Conservation (phyloP, 2,329 filamentous ascomycete species). For the Cladosporium oxysporum region DNA sequence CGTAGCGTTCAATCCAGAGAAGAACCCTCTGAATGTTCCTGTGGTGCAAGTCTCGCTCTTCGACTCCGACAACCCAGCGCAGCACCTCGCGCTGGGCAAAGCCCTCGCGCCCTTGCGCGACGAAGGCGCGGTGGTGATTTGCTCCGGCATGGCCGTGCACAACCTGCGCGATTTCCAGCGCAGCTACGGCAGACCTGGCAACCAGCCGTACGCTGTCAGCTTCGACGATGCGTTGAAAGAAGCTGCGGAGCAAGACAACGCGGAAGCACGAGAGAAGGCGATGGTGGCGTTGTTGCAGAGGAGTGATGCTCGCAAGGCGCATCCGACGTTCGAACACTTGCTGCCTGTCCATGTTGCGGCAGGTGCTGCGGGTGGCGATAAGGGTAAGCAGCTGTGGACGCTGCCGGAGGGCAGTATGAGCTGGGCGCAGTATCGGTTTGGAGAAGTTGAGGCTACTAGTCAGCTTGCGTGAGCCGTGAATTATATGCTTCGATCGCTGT, state of each 20-base stretch:
- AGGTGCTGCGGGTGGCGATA: conserved; percentile 37
- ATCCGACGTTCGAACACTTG: conserved; percentile 66
- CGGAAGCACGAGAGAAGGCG: conserved; percentile 34
- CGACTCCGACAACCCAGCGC: conserved; percentile 61
- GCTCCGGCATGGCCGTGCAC: conserved; percentile 69
- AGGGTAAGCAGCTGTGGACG: conserved; percentile 38
- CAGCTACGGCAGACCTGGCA: conserved; percentile 26
- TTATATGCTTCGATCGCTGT: not conserved
- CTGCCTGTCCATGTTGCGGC: conserved; percentile 58
- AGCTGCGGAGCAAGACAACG: conserved; percentile 34
- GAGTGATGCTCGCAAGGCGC: conserved; percentile 60
- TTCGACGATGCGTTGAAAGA: conserved; percentile 40
- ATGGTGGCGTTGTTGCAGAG: conserved; percentile 40
- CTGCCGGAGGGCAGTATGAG: conserved; percentile 38
- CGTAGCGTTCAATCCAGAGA: conserved; percentile 49
- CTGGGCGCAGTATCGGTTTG: conserved; percentile 41
- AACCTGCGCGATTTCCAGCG: conserved; percentile 39
- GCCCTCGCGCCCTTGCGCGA: conserved; percentile 67
- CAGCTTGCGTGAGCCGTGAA: not conserved
- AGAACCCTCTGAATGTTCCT: conserved; percentile 50
- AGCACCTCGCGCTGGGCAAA: conserved; percentile 68
- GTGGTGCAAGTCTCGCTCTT: conserved; percentile 74
- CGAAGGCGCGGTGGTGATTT: conserved; percentile 67
- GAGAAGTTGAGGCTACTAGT: conserved; percentile 13
- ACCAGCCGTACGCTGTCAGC: conserved; percentile 37